Conservation (phyloP, 179 eudicot species). For the Beta corolliflora region DNA sequence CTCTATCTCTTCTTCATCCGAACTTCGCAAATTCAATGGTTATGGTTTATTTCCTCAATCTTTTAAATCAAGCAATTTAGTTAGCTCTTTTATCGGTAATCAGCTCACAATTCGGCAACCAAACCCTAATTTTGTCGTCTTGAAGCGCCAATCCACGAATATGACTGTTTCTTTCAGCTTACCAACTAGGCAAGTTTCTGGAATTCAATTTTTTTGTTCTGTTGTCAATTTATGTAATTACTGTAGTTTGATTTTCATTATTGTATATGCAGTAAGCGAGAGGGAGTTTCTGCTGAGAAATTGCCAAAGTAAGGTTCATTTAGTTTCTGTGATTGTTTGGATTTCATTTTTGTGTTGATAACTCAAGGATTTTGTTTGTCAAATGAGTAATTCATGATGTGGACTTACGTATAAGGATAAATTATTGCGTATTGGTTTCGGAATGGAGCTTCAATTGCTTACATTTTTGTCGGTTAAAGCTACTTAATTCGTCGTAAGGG, state of each 20-base stretch:
- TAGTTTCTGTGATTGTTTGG: neutral
- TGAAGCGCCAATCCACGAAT: constrained; percentile 46
- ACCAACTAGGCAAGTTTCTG: constrained; percentile 53
- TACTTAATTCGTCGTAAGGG: no score
- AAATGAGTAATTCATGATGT: neutral
- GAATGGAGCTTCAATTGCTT: neutral
- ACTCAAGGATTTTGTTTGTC: neutral
- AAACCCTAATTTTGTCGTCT: constrained; percentile 30
- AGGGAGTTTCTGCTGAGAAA: constrained; percentile 49
- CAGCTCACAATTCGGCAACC: constrained; percentile 46
- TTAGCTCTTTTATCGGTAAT: constrained; percentile 42
- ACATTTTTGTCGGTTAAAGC: neutral
- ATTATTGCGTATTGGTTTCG: neutral
- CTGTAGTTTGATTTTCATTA: constrained; percentile 12
- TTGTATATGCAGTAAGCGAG: constrained; percentile 59
- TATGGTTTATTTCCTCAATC: neutral
- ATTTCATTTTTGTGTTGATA: neutral
- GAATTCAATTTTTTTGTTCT: neutral
- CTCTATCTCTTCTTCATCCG: constrained; percentile 36
- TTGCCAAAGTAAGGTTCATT: constrained; percentile 56
- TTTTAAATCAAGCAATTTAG: constrained; percentile 27
- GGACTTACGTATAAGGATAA: neutral
- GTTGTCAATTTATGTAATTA: neutral
- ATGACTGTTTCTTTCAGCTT: constrained; percentile 60
- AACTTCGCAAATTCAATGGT: constrained; percentile 31